Conservation (phyloP, 148 eudicot genomes). For the Salicornia ramosissima region DNA sequence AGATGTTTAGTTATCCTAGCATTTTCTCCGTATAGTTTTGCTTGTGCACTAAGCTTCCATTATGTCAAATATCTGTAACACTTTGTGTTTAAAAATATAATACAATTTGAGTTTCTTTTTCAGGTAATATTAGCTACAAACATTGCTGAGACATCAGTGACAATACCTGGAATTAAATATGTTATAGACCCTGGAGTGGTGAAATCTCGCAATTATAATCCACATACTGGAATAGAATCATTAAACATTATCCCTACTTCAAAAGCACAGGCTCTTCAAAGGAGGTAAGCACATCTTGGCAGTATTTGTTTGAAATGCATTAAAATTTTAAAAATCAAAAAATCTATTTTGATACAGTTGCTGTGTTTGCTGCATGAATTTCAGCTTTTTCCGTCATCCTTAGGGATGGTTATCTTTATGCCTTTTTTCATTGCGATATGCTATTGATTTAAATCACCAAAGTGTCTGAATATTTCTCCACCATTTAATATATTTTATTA, state of each 20-base stretch:
- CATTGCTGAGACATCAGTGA: constrained; percentile 96
- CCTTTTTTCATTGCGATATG: too few relatives aligned
- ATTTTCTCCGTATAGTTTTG: neutral
- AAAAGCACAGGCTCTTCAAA: constrained; percentile 94
- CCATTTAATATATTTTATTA: too few relatives aligned
- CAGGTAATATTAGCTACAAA: constrained; percentile 95
- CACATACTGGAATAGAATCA: constrained; percentile 75
- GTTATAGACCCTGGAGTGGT: constrained; percentile 97
- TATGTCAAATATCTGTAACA: neutral
- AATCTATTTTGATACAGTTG: too few relatives aligned
- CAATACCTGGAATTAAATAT: constrained; percentile 96
- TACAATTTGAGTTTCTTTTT: neutral
- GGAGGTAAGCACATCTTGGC: constrained; percentile 53
- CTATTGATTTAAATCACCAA: too few relatives aligned
- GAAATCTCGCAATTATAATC: constrained; percentile 73
- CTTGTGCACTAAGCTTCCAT: neutral
- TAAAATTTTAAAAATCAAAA: too few relatives aligned
- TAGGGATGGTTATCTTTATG: too few relatives aligned
- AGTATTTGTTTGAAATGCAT: neutral
- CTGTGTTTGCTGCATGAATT: too few relatives aligned
- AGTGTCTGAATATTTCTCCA: too few relatives aligned
- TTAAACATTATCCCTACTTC: constrained; percentile 75
- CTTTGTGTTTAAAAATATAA: neutral
- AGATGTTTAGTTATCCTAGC: neutral
- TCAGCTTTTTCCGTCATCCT: too few relatives aligned